Percentiles rank a stretch among this genome's conserved stretches.
Evolutionary conservation across 73 alveolate genomes (phyloP).

Genomic region (Tetrahymena elliotti): DNA sequence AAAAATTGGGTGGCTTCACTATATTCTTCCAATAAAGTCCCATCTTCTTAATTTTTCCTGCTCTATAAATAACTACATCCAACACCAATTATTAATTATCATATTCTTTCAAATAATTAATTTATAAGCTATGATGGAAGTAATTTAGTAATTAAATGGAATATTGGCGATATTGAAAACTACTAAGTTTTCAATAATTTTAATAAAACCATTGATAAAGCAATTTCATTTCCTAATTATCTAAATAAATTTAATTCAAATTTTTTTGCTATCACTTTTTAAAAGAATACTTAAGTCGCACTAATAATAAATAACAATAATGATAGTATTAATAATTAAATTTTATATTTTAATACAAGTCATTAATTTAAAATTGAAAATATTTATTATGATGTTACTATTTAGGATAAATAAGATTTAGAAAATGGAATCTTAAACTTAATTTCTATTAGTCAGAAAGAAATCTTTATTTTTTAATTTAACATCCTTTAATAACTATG

Average conservation of each 20-base stretch:
- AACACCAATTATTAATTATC: neutral
- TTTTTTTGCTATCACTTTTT: neutral
- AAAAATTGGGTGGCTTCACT: neutral
- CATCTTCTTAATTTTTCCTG: neutral
- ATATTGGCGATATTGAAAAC: neutral
- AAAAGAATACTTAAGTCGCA: neutral
- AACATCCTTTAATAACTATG: neutral
- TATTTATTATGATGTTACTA: neutral
- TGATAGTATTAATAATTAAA: neutral
- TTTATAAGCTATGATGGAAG: neutral
- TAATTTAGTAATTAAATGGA: neutral
- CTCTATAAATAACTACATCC: neutral
- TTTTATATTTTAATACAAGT: neutral
- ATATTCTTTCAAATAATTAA: neutral
- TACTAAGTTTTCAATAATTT: neutral
- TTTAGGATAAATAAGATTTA: neutral
- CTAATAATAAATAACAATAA: neutral
- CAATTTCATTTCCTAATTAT: neutral
- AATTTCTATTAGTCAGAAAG: neutral
- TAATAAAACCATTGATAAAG: neutral
- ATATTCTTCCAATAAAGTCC: neutral
- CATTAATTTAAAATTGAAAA: neutral
- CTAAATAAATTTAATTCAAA: neutral
- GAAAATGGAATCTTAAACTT: neutral
- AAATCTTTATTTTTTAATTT: neutral